Conservation (phyloP, 495 filamentous ascomycete species). For the Xeromyces bisporus region DNA sequence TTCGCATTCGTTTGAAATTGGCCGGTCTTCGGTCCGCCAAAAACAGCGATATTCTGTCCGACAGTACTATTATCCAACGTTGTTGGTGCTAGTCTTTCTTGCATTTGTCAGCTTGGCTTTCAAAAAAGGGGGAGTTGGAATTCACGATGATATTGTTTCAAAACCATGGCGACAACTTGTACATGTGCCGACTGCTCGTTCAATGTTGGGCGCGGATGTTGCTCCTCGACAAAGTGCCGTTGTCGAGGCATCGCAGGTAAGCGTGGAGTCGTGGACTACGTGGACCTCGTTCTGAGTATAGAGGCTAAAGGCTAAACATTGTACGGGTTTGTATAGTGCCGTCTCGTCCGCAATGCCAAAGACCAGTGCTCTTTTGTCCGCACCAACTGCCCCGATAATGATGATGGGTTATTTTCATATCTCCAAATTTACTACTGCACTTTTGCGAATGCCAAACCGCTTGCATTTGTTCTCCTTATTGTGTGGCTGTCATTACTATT, state of each 20-base stretch:
- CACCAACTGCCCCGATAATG: constrained; percentile 70
- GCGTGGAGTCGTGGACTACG: too few relatives aligned
- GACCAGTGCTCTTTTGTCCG: constrained; percentile 81
- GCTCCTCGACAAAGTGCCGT: too few relatives aligned
- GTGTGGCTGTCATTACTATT: constrained; percentile 85
- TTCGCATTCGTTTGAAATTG: constrained; percentile 9
- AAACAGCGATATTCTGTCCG: constrained; percentile 20
- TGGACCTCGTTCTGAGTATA: too few relatives aligned
- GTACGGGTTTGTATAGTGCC: too few relatives aligned
- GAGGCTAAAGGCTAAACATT: too few relatives aligned
- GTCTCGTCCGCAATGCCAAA: constrained; percentile 52
- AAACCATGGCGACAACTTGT: too few relatives aligned
- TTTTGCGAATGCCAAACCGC: constrained; percentile 45
- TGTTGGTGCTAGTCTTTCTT: constrained; percentile 16
- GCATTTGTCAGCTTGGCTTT: constrained; percentile 13
- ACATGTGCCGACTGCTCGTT: too few relatives aligned
- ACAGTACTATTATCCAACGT: constrained; percentile 21
- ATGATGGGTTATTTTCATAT: constrained; percentile 80
- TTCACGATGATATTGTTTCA: too few relatives aligned
- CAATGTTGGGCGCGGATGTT: too few relatives aligned
- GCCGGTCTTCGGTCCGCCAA: constrained; percentile 11
- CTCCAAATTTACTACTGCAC: constrained; percentile 84
- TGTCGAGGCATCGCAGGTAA: too few relatives aligned
- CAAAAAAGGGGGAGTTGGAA: not conserved
- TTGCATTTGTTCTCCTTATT: constrained; percentile 62